phyloP scores from a whole-genome alignment of 257 asterid genomes.

The Osmanthus fragrans region DNA sequence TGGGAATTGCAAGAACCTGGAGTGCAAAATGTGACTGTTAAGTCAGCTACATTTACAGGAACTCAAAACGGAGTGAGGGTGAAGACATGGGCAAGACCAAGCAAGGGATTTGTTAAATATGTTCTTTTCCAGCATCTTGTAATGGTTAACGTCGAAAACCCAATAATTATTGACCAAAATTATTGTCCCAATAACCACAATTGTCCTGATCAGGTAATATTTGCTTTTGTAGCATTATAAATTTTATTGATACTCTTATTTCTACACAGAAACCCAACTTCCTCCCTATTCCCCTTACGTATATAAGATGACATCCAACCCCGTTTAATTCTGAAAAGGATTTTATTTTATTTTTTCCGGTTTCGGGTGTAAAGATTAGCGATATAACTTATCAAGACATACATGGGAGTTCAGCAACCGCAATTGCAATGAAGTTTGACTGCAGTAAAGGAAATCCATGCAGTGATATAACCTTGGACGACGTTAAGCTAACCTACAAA shows the following conservation, averaged over 20 bases:
- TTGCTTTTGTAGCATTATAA: neutral
- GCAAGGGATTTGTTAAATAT: conserved; percentile 48
- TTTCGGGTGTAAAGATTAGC: conserved; percentile 39
- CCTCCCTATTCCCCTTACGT: neutral
- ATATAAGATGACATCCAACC: no score
- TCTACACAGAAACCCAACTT: no score
- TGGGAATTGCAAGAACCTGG: conserved; percentile 53
- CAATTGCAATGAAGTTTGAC: conserved; percentile 26
- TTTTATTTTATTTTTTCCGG: conserved; percentile 8
- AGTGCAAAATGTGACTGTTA: conserved; percentile 55
- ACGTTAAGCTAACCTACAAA: conserved; percentile 12
- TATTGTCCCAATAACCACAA: conserved; percentile 43
- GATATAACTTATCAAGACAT: conserved; percentile 23
- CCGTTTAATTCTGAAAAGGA: neutral
- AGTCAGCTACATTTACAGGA: conserved; percentile 39
- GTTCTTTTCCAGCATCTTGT: conserved; percentile 40
- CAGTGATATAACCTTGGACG: conserved; percentile 18
- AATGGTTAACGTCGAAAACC: conserved; percentile 54
- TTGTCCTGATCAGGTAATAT: conserved; percentile 47
- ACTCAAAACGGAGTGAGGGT: conserved; percentile 59
- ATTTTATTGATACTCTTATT: no score
- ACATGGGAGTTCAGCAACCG: conserved; percentile 28
- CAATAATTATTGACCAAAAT: conserved; percentile 58
- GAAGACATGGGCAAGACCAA: conserved; percentile 68
- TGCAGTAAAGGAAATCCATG: conserved; percentile 26